Percentiles rank a stretch among this genome's conserved stretches.
Conservation (phyloP, 1,284 basidiomycete genomes). For the Phylloboletellus chloephorus region DNA sequence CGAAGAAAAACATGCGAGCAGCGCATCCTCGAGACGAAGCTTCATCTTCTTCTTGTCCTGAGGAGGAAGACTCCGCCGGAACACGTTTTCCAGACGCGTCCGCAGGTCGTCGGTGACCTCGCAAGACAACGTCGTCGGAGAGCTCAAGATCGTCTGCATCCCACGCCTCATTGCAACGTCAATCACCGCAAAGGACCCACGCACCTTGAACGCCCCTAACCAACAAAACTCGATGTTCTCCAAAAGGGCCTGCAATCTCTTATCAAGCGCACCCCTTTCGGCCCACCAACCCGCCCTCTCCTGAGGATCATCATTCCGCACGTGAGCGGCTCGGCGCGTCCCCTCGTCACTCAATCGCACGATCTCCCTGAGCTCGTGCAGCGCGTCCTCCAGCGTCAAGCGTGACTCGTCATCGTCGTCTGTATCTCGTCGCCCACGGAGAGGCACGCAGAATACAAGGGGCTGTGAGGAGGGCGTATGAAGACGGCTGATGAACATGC, state of each 20-base stretch:
- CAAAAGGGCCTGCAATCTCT: conserved; percentile 69
- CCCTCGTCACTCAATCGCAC: conserved; percentile 73
- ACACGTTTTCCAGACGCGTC: conserved; percentile 65
- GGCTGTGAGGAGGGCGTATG: conserved; percentile 52
- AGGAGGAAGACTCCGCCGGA: conserved; percentile 58
- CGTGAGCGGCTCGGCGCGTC: conserved; percentile 67
- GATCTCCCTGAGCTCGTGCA: conserved; percentile 74
- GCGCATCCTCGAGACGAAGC: conserved; percentile 53
- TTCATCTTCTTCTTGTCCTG: conserved; percentile 32
- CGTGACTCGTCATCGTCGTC: conserved; percentile 63
- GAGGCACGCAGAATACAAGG: conserved; percentile 82
- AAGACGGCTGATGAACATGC: conserved; percentile 82
- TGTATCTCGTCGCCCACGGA: conserved; percentile 78
- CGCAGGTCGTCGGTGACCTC: conserved; percentile 55
- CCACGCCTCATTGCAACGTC: neutral
- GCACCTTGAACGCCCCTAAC: conserved; percentile 95
- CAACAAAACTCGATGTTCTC: conserved; percentile 91
- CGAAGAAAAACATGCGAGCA: conserved; percentile 84
- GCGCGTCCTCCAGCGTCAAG: conserved; percentile 72
- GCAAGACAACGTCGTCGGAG: conserved; percentile 41
- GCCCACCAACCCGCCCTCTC: conserved; percentile 83
- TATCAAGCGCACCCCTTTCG: conserved; percentile 70
- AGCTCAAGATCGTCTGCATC: conserved; percentile 64
- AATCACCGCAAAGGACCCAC: conserved; percentile 13
- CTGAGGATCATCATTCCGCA: conserved; percentile 61